Percentiles rank a stretch among this genome's conserved stretches.
Conservation (phyloP, 495 filamentous ascomycete species). For the Hypoxylon crocopeplum region DNA sequence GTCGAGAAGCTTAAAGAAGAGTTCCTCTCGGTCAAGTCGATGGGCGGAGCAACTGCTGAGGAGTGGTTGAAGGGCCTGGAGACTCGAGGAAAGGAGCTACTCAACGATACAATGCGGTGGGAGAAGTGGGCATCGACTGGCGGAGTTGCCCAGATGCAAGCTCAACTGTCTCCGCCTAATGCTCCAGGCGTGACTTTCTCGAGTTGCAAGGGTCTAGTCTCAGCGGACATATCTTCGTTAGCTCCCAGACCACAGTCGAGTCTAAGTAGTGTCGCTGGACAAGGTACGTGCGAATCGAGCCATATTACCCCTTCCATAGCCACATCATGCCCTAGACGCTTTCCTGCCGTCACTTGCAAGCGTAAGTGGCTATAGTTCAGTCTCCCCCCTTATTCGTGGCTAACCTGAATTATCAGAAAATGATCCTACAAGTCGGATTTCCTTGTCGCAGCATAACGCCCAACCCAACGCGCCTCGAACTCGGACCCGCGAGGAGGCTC, state of each 20-base stretch:
- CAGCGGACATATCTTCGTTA: neutral
- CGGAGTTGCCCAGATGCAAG: constrained; percentile 50
- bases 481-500: constrained; percentile 53
- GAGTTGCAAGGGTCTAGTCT: neutral
- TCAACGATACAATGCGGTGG: constrained; percentile 67
- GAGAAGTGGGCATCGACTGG: constrained; percentile 69
- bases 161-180: constrained; percentile 5
- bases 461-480: constrained; percentile 30
- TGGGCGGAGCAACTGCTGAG: constrained; percentile 66
- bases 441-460: neutral
- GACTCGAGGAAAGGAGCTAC: constrained; percentile 60
- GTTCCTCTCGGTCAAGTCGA: constrained; percentile 62
- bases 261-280: neutral
- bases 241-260: constrained; percentile 2
- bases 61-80: constrained; percentile 80
- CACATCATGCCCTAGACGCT: neutral
- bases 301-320: neutral
- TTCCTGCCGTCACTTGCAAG: neutral
- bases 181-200: neutral
- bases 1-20: constrained; percentile 61
- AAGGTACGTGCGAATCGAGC: neutral
- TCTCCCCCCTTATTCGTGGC: neutral
- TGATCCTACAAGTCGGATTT: neutral
- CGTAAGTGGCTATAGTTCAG: neutral
- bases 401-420: constrained; percentile 10